Evolutionary conservation across 2,329 filamentous ascomycete genomes (phyloP).

Genomic region (Aureobasidium musti): DNA sequence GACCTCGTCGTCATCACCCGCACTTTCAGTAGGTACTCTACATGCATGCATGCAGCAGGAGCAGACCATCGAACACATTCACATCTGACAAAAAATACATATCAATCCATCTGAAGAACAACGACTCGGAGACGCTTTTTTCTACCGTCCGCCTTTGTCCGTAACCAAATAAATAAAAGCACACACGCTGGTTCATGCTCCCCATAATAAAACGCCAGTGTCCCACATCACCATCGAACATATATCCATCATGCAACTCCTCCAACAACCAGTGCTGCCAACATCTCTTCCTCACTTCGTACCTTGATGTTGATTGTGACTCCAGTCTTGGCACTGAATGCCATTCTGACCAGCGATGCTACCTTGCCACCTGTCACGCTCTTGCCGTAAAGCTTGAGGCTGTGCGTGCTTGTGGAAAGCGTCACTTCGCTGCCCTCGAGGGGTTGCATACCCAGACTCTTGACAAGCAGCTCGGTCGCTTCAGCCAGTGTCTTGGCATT

Average conservation of each 20-base stretch:
- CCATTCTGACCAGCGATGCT: conserved; percentile 86
- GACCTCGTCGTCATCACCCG: conserved; percentile 3
- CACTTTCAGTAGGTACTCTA: not conserved
- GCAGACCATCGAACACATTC: not conserved
- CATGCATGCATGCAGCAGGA: too few species aligned
- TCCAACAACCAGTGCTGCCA: conserved; percentile 80
- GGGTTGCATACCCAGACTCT: conserved; percentile 84
- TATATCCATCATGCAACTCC: conserved; percentile 69
- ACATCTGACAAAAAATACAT: not conserved
- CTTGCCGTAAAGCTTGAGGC: conserved; percentile 94
- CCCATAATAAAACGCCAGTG: conserved; percentile 21
- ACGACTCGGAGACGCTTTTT: conserved; percentile 25
- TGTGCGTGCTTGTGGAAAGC: conserved; percentile 84
- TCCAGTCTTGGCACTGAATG: conserved; percentile 85
- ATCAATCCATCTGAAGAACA: not conserved
- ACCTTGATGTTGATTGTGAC: conserved; percentile 96
- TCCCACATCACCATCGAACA: not conserved
- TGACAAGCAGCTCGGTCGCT: conserved; percentile 86
- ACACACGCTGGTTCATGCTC: conserved; percentile 28
- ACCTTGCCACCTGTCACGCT: conserved; percentile 88
- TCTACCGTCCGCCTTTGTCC: conserved; percentile 12
- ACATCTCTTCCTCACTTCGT: conserved; percentile 86
- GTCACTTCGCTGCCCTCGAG: conserved; percentile 93
- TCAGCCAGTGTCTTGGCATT: conserved; percentile 94
- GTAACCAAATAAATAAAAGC: conserved; percentile 13